phyloP scores from a whole-genome alignment of 257 asterid genomes.

The Henckelia pumila region DNA sequence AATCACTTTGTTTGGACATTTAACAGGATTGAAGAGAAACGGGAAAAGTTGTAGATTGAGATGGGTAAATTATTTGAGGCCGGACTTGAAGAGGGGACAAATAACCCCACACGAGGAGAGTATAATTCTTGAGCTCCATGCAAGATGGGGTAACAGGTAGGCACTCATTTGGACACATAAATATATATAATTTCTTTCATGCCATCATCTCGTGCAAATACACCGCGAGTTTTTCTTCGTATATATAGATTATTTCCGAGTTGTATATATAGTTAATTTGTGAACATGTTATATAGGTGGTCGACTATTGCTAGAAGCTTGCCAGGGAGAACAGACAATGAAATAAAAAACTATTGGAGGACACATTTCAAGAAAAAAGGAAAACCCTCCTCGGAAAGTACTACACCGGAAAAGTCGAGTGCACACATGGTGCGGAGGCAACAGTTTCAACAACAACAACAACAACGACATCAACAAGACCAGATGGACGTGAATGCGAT shows the following conservation, averaged over 20 bases:
- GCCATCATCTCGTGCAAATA: too few species aligned
- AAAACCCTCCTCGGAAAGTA: conserved; percentile 33
- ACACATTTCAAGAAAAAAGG: conserved; percentile 77
- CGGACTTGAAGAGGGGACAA: conserved; percentile 89
- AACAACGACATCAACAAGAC: conserved; percentile 42
- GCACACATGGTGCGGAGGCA: conserved; percentile 56
- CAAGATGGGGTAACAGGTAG: conserved; percentile 98
- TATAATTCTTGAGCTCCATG: conserved; percentile 69
- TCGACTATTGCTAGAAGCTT: conserved; percentile 82
- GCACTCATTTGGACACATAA: conserved; percentile 32
- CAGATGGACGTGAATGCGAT: conserved; percentile 41
- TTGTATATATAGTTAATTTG: background rate
- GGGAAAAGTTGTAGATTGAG: conserved; percentile 90
- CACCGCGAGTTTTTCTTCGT: too few species aligned
- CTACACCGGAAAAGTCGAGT: conserved; percentile 37
- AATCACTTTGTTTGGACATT: background rate
- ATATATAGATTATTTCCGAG: too few species aligned
- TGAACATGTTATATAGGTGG: conserved; percentile 51
- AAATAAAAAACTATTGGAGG: conserved; percentile 83
- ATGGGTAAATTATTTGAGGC: conserved; percentile 97
- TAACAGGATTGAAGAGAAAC: conserved; percentile 86
- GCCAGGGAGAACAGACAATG: conserved; percentile 82
- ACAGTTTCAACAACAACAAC: conserved; percentile 59
- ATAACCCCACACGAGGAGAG: conserved; percentile 83
- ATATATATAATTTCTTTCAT: too few species aligned